Evolutionary conservation across 345 rosid species (phyloP), one percentile per base, ranked within the genome.

Genomic region (Acer negundo): DNA sequence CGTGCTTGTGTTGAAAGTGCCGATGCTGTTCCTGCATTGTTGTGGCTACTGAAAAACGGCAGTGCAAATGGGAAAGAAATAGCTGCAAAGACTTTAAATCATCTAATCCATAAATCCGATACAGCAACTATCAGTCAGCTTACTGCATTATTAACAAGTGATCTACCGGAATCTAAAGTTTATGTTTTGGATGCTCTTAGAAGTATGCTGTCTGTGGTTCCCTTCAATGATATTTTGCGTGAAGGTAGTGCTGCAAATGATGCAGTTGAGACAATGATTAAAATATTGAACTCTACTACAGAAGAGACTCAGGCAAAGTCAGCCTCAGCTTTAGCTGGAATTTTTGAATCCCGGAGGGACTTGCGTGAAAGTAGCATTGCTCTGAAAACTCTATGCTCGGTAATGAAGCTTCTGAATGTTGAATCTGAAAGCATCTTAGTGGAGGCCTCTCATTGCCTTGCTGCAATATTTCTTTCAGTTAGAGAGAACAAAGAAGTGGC

Each of bases 1-100:
- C 98, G 99, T 24, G 98, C 95, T 70, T 94, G 99, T 78, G 99
- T 97, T 80, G 99, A 97, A 86, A 97, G 99, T 82, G 99, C 99
- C 75, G 98, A 97, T 89, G 98, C 99, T 46, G 99, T 97, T 83
- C 99, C 99, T 84, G 99, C 99, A 79, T 86, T 97, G 46, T 76
- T 97, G 80, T 97, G 99, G 99, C 91, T 97, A 69, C 89, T 97
- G 71, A 97, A 97, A 84, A 94, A 97, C 82, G 99, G 99, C 71
- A 97, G 98, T 80, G 66, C 93, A 42, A 97, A 93, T 79, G 99
- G 99, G 75, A 97, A 97, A 82, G 99, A 97, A 85, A 94, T 93
- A 69, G 99, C 98, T 6, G 98, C 99, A 40, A 97, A 92, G 92
- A 97, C 99, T 58, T 85, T 97, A 86, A 94, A 92, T 81, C 99